Evolutionary conservation across 192 early-diverging fungal species (phyloP).

Genomic region (Dissophora ornata): DNA sequence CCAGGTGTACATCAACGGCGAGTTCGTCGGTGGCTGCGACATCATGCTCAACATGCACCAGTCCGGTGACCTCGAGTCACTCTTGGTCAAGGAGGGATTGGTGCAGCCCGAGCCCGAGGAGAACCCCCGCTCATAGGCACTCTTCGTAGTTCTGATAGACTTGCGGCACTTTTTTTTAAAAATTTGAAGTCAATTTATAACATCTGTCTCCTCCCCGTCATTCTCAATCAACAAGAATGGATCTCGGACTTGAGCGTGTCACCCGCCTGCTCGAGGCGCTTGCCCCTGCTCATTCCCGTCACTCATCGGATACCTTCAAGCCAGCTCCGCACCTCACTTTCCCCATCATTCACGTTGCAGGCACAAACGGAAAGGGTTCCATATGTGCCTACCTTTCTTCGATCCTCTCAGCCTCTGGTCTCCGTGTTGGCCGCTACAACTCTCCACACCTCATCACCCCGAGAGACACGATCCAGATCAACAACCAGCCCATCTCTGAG

Average conservation of each 20-base stretch:
- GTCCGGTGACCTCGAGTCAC: constrained; percentile 86
- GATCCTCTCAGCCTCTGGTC: constrained; percentile 67
- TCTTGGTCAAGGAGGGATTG: constrained; percentile 82
- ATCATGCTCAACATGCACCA: constrained; percentile 91
- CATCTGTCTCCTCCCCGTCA: not conserved
- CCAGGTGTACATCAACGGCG: constrained; percentile 95
- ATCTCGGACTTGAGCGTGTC: constrained; percentile 67
- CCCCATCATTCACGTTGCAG: constrained; percentile 78
- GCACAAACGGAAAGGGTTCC: constrained; percentile 91
- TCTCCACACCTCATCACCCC: constrained; percentile 93
- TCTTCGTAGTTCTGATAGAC: too few relatives aligned
- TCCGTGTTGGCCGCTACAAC: constrained; percentile 83
- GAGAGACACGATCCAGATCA: constrained; percentile 92
- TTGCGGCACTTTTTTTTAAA: too few relatives aligned
- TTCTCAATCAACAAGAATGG: constrained; percentile 43
- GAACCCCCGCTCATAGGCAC: constrained; percentile 38
- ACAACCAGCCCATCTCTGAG: constrained; percentile 80
- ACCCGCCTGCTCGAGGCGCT: constrained; percentile 52
- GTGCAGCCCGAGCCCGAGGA: constrained; percentile 56
- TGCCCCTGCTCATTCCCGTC: constrained; percentile 9
- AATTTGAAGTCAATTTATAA: too few relatives aligned
- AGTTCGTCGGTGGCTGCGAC: constrained; percentile 96
- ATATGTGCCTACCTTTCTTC: constrained; percentile 83
- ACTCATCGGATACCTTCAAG: not conserved
- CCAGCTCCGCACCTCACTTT: constrained; percentile 47